Evolutionary conservation across 345 rosid species (phyloP).

Genomic region (Dipteronia sinensis): DNA sequence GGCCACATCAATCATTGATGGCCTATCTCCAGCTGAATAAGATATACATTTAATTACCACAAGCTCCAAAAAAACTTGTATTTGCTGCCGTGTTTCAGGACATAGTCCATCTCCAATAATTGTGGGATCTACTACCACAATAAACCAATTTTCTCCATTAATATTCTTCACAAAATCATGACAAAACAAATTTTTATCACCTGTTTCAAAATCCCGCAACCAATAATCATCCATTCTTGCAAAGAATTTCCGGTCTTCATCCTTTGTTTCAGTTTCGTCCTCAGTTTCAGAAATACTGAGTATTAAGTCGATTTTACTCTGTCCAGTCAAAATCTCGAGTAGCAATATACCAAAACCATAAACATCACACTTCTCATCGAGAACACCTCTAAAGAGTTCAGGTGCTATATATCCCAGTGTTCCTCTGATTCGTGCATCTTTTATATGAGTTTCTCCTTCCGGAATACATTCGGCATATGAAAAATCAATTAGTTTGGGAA

Average conservation of each 20-base stretch:
- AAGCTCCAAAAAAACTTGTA: not conserved
- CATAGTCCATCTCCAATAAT: not conserved
- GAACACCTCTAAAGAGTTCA: too few relatives aligned
- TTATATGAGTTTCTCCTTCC: too few relatives aligned
- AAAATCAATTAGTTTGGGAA: too few relatives aligned
- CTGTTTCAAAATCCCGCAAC: too few relatives aligned
- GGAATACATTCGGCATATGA: too few relatives aligned
- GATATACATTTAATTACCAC: not conserved
- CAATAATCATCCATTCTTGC: too few relatives aligned
- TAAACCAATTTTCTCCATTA: not conserved
- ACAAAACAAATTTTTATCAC: too few relatives aligned
- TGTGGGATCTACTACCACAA: constrained; percentile 18
- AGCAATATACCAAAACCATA: not conserved
- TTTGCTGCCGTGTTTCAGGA: not conserved
- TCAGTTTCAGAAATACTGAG: too few relatives aligned
- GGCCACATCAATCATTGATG: constrained; percentile 11
- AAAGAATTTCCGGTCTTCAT: not conserved
- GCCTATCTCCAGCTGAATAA: not conserved
- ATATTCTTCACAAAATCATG: too few relatives aligned
- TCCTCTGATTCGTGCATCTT: too few relatives aligned
- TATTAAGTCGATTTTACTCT: not conserved
- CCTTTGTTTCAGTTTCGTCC: not conserved
- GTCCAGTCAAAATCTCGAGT: not conserved
- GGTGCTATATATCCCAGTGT: too few relatives aligned
- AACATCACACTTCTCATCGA: constrained; percentile 32